phyloP scores from a whole-genome alignment of 2,329 filamentous ascomycete species.

The Fusarium tanahbumbuense region DNA sequence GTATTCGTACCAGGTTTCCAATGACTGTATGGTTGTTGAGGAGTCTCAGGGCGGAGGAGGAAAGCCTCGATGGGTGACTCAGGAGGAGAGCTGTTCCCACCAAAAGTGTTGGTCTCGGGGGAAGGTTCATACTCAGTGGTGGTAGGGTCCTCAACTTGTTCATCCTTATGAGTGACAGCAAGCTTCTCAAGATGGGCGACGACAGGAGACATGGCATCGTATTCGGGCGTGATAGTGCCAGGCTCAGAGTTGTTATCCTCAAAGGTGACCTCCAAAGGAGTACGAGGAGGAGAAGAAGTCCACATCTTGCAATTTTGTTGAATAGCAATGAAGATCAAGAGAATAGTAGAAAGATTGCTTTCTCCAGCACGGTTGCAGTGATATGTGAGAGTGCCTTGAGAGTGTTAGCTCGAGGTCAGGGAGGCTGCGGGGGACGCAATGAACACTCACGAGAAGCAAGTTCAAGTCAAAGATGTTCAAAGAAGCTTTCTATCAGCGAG shows the following conservation, averaged over 20 bases:
- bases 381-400: background rate
- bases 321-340: background rate
- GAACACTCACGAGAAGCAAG: constrained; percentile 14
- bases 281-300: constrained; percentile 1
- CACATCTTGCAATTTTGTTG: constrained; percentile 1
- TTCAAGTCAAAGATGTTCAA: background rate
- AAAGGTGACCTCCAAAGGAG: constrained; percentile 8
- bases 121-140: background rate
- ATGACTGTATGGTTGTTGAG: background rate
- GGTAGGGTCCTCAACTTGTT: background rate
- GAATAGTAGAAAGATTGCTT: background rate
- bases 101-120: background rate
- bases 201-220: constrained; percentile 16
- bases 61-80: constrained; percentile 32
- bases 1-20: background rate
- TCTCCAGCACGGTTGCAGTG: constrained; percentile 1
- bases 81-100: background rate
- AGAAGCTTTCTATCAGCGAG: background rate
- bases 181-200: constrained; percentile 16
- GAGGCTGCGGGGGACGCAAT: background rate
- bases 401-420: background rate
- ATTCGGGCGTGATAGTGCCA: constrained; percentile 2
- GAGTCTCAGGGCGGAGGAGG: background rate
- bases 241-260: constrained; percentile 4
- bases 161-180: background rate